Percentiles rank a stretch among this genome's conserved stretches.
Evolutionary conservation across 148 eudicot genomes (phyloP).

Genomic region (Gaultheria prostrata): DNA sequence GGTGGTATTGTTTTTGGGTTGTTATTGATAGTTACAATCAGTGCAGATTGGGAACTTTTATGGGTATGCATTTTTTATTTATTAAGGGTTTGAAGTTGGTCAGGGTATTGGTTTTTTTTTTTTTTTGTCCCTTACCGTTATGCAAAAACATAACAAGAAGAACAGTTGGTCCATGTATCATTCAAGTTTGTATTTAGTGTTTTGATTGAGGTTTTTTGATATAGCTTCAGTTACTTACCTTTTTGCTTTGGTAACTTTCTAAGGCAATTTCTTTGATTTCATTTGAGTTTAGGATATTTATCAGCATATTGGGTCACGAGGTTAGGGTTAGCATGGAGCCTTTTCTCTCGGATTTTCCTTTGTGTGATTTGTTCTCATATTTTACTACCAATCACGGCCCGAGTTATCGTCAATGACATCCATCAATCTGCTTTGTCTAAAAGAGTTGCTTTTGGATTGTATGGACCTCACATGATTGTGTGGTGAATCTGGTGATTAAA

Average conservation of each 20-base stretch:
- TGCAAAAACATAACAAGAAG: neutral
- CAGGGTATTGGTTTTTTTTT: neutral
- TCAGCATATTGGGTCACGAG: neutral
- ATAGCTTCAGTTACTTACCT: neutral
- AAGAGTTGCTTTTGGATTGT: too few species aligned
- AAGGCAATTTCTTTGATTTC: too few species aligned
- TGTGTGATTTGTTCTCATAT: too few species aligned
- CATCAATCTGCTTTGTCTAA: too few species aligned
- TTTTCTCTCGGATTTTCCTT: neutral
- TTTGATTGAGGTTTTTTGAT: neutral
- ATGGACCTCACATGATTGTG: too few species aligned
- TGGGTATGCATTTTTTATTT: neutral
- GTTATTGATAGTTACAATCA: neutral
- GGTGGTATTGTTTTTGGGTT: neutral
- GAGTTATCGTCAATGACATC: too few species aligned
- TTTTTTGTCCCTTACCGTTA: neutral
- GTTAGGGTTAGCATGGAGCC: neutral
- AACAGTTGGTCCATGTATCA: neutral
- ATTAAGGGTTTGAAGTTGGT: neutral
- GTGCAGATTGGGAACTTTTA: neutral
- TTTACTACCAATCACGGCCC: too few species aligned
- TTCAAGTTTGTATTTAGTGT: conserved; percentile 8
- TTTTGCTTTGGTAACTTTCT: neutral
- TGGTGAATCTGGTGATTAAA: too few species aligned
- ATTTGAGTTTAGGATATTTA: neutral